Percentiles rank a stretch among this genome's conserved stretches.
These are phyloP conservation scores for Phialophora expanda DNA, from an alignment of 2,329 filamentous ascomycete species.

Conservation along the genomic window DNA sequence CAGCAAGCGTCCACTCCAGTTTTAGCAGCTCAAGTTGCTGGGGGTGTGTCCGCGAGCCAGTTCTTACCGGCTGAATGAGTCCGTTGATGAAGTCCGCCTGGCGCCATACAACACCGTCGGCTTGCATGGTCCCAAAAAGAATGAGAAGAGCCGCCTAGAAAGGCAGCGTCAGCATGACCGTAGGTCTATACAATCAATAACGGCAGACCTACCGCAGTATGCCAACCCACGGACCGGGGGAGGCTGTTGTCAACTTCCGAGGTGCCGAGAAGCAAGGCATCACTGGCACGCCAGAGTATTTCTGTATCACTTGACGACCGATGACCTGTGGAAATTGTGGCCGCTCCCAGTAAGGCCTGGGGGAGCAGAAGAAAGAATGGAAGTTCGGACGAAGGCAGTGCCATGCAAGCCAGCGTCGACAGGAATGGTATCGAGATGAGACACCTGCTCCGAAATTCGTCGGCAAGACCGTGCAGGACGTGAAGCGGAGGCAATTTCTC, in stretches of 20 bases:
- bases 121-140: constrained; percentile 14
- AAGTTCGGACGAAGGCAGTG: neutral
- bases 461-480: constrained; percentile 1
- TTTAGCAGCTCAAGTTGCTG: too few relatives aligned
- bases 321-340: constrained; percentile 2
- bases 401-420: neutral
- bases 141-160: constrained; percentile 13
- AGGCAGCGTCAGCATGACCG: neutral
- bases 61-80: constrained; percentile 1
- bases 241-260: constrained; percentile 22
- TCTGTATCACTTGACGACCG: constrained; percentile 1
- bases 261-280: constrained; percentile 3
- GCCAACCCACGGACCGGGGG: constrained; percentile 8
- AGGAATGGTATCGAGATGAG: constrained; percentile 14
- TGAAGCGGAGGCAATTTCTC: constrained; percentile 8
- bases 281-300: constrained; percentile 14
- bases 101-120: neutral
- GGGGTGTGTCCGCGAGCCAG: too few relatives aligned
- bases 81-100: constrained; percentile 10
- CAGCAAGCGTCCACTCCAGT: too few relatives aligned
- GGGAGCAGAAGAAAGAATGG: constrained; percentile 9
- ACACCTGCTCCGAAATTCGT: neutral
- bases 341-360: constrained; percentile 15
- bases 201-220: constrained; percentile 16
- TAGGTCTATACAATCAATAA: neutral